A percentile compares a stretch with the other conserved stretches of the same genome.
Conservation (phyloP, 1,284 basidiomycete genomes). For the Apiotrichum sp. region DNA sequence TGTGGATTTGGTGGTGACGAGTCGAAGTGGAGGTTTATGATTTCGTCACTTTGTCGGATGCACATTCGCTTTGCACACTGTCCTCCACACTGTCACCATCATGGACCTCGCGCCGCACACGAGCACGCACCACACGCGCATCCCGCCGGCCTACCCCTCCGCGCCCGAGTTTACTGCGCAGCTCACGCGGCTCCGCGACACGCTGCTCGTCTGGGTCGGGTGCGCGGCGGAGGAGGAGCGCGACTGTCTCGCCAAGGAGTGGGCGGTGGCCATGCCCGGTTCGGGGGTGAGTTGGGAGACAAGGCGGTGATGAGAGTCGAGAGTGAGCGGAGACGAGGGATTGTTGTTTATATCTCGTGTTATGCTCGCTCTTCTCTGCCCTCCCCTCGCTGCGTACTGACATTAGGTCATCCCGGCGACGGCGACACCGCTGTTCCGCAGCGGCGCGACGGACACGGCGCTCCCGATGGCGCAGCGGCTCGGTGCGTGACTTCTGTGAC, state of each 20-base stretch:
- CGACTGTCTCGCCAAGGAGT: constrained; percentile 60
- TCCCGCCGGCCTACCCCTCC: constrained; percentile 33
- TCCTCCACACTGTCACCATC: constrained; percentile 34
- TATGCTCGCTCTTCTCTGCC: too few relatives aligned
- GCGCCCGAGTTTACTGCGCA: constrained; percentile 61
- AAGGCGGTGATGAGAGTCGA: background rate
- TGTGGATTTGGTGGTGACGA: background rate
- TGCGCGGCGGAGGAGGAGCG: constrained; percentile 33
- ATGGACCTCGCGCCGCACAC: constrained; percentile 18
- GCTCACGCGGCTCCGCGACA: constrained; percentile 61
- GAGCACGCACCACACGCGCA: constrained; percentile 24
- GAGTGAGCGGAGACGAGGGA: background rate
- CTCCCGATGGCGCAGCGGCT: constrained; percentile 69
- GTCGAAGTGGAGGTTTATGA: background rate
- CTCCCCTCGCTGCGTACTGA: background rate
- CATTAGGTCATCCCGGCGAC: constrained; percentile 49
- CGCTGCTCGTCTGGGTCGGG: constrained; percentile 78
- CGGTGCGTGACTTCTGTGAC: constrained; percentile 52
- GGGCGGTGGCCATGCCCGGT: constrained; percentile 76
- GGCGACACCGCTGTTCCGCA: constrained; percentile 62
- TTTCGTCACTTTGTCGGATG: background rate
- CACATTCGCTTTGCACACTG: too few relatives aligned
- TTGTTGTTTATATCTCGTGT: too few relatives aligned
- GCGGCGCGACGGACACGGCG: constrained; percentile 59
- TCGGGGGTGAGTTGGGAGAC: constrained; percentile 44